Percentiles rank a stretch among this genome's conserved stretches.
phyloP scores from a whole-genome alignment of 345 rosid species.

The Citrus cavaleriei region DNA sequence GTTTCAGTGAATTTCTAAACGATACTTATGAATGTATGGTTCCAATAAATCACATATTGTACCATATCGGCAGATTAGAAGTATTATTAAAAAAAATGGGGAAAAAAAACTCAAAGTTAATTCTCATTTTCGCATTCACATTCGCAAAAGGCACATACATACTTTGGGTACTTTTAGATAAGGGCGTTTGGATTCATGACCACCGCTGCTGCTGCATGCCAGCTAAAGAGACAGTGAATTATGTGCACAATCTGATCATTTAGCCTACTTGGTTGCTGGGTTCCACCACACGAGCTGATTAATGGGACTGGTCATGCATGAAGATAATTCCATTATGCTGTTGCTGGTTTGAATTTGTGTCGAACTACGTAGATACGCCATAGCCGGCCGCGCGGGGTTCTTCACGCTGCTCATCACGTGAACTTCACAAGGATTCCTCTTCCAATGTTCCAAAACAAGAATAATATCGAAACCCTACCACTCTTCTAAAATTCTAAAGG shows the following conservation, averaged over 20 bases:
- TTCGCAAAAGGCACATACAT: too few species aligned
- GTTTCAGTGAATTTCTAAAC: too few species aligned
- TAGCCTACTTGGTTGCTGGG: not conserved
- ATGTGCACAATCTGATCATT: not conserved
- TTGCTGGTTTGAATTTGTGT: constrained; percentile 3
- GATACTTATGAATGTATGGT: too few species aligned
- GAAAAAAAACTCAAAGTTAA: too few species aligned
- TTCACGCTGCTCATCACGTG: constrained; percentile 33
- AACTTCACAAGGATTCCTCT: constrained; percentile 28
- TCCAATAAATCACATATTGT: too few species aligned
- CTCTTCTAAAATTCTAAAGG: not conserved
- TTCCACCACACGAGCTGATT: constrained; percentile 9
- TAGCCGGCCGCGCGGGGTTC: constrained; percentile 2
- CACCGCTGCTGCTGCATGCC: not conserved
- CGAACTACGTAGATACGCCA: not conserved
- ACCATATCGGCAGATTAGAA: too few species aligned
- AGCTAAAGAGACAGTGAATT: not conserved
- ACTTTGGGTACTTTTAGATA: too few species aligned
- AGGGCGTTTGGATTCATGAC: not conserved
- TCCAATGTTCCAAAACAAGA: constrained; percentile 7
- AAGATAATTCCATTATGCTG: not conserved
- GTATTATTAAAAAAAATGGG: too few species aligned
- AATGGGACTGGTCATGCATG: not conserved
- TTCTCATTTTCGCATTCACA: too few species aligned
- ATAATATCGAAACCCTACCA: constrained; percentile 20